Percentiles rank a stretch among this genome's conserved stretches.
These are phyloP conservation scores for Crithidia thermophila DNA, from an alignment of 208 protist species.

Conservation along the genomic window DNA sequence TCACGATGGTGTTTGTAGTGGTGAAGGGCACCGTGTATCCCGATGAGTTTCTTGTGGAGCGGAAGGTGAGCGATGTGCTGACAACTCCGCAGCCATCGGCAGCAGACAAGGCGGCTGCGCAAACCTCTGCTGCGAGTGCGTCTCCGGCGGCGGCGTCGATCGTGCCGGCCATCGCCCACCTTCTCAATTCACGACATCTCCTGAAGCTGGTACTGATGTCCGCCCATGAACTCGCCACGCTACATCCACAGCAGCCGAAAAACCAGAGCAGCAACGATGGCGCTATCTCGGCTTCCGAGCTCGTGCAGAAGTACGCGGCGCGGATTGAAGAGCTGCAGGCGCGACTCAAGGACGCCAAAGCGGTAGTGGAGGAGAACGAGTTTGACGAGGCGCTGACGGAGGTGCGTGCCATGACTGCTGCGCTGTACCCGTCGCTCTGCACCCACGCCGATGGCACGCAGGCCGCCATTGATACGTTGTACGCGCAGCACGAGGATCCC, in stretches of 20 bases:
- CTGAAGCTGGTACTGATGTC: constrained; percentile 69
- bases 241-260: too few species aligned
- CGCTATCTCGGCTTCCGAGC: too few species aligned
- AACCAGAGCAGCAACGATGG: too few species aligned
- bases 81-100: constrained; percentile 2
- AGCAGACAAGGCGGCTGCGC: neutral
- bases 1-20: constrained; percentile 65
- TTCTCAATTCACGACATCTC: constrained; percentile 78
- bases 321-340: constrained; percentile 34
- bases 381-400: constrained; percentile 42
- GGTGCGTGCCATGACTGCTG: constrained; percentile 44
- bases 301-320: constrained; percentile 16
- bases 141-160: constrained; percentile 11
- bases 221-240: constrained; percentile 54
- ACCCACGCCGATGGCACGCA: constrained; percentile 27
- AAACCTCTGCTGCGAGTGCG: neutral
- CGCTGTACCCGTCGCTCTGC: constrained; percentile 58
- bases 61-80: constrained; percentile 31
- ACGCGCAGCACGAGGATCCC: constrained; percentile 64
- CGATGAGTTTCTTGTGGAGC: constrained; percentile 73
- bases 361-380: constrained; percentile 33
- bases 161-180: constrained; percentile 43
- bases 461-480: constrained; percentile 51
- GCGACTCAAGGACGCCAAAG: constrained; percentile 51
- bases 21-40: constrained; percentile 86